Percentiles rank a stretch among this genome's conserved stretches.
Conservation (phyloP, 495 filamentous ascomycete species). For the Xylaria castorea region DNA sequence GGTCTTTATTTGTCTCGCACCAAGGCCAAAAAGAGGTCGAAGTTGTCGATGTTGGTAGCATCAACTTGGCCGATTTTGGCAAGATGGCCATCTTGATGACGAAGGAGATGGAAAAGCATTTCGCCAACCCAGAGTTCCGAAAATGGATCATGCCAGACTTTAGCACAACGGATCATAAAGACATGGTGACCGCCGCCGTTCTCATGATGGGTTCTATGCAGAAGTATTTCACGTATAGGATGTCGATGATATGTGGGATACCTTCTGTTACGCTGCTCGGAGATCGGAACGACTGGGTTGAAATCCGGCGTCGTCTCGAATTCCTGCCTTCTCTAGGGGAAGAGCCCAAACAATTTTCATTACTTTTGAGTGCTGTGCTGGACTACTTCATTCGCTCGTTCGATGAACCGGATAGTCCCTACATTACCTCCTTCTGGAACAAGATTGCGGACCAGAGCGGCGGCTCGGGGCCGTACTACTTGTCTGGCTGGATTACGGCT, state of each 20-base stretch:
- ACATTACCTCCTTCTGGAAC: background rate
- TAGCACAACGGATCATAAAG: background rate
- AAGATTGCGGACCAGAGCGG: background rate
- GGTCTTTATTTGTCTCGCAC: background rate
- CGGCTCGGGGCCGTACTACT: background rate
- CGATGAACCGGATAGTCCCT: background rate
- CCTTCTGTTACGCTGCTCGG: background rate
- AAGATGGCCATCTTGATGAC: background rate
- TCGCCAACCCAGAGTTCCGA: background rate
- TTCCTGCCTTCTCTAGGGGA: background rate
- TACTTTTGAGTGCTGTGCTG: background rate
- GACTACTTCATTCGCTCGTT: background rate
- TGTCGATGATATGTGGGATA: background rate
- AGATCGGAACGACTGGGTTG: background rate
- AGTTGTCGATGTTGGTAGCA: background rate
- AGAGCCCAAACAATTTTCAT: background rate
- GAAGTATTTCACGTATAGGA: background rate
- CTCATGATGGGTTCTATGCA: background rate
- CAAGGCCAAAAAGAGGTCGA: background rate
- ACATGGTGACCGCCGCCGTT: background rate
- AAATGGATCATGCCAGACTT: background rate
- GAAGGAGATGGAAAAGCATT: background rate
- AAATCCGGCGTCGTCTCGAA: background rate
- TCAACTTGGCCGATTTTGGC: background rate
- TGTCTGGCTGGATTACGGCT: constrained; percentile 1